Percentiles rank a stretch among this genome's conserved stretches.
These are phyloP conservation scores for Aegilops bicornis DNA, from an alignment of 176 grass and related monocot species.

Conservation along the genomic window DNA sequence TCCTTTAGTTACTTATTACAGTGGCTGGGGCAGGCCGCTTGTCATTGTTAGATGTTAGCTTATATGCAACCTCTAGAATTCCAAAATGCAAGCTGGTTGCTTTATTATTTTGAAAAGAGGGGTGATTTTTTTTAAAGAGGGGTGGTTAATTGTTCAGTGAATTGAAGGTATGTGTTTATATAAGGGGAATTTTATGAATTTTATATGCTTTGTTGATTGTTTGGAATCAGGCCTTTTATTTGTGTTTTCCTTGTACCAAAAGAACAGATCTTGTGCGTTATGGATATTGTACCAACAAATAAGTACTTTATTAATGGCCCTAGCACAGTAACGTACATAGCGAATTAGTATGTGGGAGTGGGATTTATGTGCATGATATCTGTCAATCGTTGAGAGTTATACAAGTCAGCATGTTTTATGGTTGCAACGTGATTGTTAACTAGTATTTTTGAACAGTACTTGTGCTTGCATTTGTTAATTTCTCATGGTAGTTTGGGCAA, in stretches of 20 bases:
- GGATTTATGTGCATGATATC: background rate
- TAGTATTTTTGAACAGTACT: background rate
- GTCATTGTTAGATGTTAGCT: background rate
- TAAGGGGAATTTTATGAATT: background rate
- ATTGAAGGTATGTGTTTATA: background rate
- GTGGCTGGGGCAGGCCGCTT: too few relatives aligned
- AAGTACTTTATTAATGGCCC: background rate
- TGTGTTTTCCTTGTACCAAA: too few relatives aligned
- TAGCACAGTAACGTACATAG: background rate
- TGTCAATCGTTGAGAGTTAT: background rate
- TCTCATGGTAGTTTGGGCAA: background rate
- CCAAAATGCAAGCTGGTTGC: background rate
- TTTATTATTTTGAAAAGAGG: background rate
- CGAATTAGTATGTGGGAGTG: background rate
- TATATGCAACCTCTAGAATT: background rate
- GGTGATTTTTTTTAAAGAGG: background rate
- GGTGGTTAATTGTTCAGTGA: background rate
- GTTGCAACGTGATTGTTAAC: background rate
- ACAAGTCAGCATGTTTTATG: background rate
- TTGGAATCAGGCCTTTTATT: background rate
- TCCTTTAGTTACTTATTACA: too few relatives aligned
- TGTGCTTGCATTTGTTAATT: background rate
- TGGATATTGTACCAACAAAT: background rate
- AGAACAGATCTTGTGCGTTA: background rate
- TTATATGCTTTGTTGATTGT: background rate